Evolutionary conservation across 1,284 basidiomycete genomes (phyloP), one percentile per base, ranked within the genome.

Genomic region (Porodaedalea pini): DNA sequence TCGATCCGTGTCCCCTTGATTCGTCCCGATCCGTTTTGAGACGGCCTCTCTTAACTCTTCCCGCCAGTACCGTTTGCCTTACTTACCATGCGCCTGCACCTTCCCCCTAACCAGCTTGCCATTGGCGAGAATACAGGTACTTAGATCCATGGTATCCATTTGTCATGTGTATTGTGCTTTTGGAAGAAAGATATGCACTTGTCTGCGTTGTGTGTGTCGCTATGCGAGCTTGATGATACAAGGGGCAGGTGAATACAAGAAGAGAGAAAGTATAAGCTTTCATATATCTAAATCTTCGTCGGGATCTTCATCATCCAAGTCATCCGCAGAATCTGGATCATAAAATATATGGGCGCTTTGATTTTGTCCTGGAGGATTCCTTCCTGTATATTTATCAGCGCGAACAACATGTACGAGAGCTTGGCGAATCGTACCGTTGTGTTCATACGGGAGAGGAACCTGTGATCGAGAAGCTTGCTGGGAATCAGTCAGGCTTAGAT

Each of bases 241-340:
- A 5, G 47, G 21, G 32, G 5, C 11, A 13, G 41, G 34, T 19
- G 43, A 25, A 52, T 25, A 8, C 2, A 17, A 41, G 19, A 21
- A 21, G 8, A 41, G 19, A 41, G 40, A 21, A 2, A 41, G 13
- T 41, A 21, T 21, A 70, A 27, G 4, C 29, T 43, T 29, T 37
- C 74, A 92, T 57, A 93, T 85, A 67, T 94, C 89, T 58, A 94
- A 71, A 69, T 94, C 91, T 66, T 93, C 91, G 65, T 94, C 91
- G 19, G 91, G 91, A 73, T 94, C 91, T 55, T 94, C 92, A 56
- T 92, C 91, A 65, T 94, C 91, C 49, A 92, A 80, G 64, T 94
- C 92, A 66, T 94, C 91, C 32, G 88, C 91, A 17, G 90, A 91
- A 67, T 93, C 91, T 15, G 92, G 90, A 64, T 92, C 88, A 61